Percentiles rank a stretch among this genome's conserved stretches.
Evolutionary conservation across 768 basidiomycete species (phyloP).

Genomic region (Trametes gibbosa): DNA sequence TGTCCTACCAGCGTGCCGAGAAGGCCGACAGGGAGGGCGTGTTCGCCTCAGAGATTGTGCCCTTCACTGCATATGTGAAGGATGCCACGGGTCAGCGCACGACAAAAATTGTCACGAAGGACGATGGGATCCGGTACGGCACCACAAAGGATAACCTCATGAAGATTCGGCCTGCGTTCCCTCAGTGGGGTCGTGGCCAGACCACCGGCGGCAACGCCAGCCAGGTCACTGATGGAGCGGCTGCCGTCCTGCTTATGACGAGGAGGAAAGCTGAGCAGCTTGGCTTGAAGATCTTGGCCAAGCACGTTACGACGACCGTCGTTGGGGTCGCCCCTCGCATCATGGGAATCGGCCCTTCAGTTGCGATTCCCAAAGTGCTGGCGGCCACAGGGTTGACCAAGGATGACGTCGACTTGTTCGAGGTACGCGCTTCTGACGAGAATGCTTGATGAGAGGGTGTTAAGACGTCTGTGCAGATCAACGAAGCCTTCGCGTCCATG

Average conservation of each 20-base stretch:
- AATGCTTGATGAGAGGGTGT: neutral
- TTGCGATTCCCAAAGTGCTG: conserved; percentile 80
- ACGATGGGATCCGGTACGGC: conserved; percentile 77
- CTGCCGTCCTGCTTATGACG: conserved; percentile 79
- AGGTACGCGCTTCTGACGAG: conserved; percentile 43
- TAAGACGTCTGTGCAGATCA: conserved; percentile 51
- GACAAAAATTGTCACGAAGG: conserved; percentile 56
- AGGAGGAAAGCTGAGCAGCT: conserved; percentile 75
- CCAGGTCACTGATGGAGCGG: conserved; percentile 83
- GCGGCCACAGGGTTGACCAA: conserved; percentile 61
- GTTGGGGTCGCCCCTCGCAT: conserved; percentile 76
- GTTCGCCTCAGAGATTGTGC: conserved; percentile 71
- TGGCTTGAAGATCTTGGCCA: conserved; percentile 71
- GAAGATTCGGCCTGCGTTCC: conserved; percentile 75
- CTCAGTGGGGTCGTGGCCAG: conserved; percentile 70
- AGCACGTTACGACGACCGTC: conserved; percentile 71
- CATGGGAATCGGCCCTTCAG: conserved; percentile 85
- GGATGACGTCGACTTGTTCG: conserved; percentile 75
- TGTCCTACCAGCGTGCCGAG: conserved; percentile 79
- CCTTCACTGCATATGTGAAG: conserved; percentile 64
- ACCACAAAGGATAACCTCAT: conserved; percentile 63
- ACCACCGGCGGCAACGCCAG: conserved; percentile 88
- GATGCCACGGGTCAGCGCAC: conserved; percentile 54
- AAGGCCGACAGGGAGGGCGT: conserved; percentile 63
- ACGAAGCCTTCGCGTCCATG: conserved; percentile 89